Evolutionary conservation across 352 stramenopile species (phyloP), one percentile per base, ranked within the genome.

Genomic region (Phytopythium delawarense): DNA sequence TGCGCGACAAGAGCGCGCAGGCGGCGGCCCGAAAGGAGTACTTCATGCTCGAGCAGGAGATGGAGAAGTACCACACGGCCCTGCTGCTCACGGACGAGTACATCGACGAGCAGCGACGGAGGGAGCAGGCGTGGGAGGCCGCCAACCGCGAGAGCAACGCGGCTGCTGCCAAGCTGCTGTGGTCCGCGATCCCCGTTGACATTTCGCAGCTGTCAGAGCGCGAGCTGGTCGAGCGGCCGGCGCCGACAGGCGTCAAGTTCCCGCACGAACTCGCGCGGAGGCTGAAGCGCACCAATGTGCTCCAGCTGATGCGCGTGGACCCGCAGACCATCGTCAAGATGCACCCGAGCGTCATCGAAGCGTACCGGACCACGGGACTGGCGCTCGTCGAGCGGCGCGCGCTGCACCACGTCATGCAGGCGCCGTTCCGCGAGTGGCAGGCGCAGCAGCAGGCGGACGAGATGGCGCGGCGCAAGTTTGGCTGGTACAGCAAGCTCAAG

Each of bases 1-100:
- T 77, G 21, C 57, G 76, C 13, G 71, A 86, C 53, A 85, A 85
- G 51, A 52, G 61, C 4, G 72, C 67, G 20, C 71, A 85, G 54
- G 63, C 60, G 39, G 75, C 76, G 23, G 71, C 88, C 2, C 76
- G 86, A 0, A 86, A 92, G 23, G 88, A 97, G 63, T 96, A 96
- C 59, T 96, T 90, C 57, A 72, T 83, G 53, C 75, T 97, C 1
- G 88, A 97, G 68, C 87, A 96, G 62, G 80, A 96, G 35, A 96
- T 97, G 87, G 87, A 97, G 63, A 88, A 90, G 54, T 97, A 93
- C 61, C 90, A 93, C 72, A 94, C 80, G 54, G 91, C 91, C 48
- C 74, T 97, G n/a, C 70, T 95, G 21, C 79, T 95, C 67, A 88
- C 84, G 9, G 91, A 97, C 61, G 91, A 97, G 67, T 96, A 97